Evolutionary conservation across 2,329 filamentous ascomycete genomes (phyloP).

Genomic region (Mycosphaerella sp.): DNA sequence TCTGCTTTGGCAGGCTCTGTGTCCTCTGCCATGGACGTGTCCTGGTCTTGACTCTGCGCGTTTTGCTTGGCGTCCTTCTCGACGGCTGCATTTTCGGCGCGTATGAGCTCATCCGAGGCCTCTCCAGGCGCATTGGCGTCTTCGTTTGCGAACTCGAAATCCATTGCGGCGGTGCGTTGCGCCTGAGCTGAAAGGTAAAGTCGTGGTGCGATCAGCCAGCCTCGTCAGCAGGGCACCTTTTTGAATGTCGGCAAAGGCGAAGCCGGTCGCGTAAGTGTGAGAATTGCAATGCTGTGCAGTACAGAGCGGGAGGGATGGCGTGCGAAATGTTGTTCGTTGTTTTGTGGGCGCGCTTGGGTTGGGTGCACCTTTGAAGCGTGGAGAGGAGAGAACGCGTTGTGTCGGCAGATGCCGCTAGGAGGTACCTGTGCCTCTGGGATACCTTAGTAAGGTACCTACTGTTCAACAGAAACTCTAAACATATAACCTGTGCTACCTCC

Average conservation of each 20-base stretch:
- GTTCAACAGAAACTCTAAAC: not conserved
- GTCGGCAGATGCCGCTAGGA: not conserved
- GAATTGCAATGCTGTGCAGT: not conserved
- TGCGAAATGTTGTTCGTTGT: not conserved
- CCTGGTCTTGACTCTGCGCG: constrained; percentile 24
- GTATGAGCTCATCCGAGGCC: constrained; percentile 33
- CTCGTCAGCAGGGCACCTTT: not conserved
- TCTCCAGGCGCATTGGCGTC: constrained; percentile 29
- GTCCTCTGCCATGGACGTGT: constrained; percentile 34
- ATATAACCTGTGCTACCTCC: not conserved
- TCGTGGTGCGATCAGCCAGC: not conserved
- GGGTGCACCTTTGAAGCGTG: not conserved
- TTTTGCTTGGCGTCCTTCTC: constrained; percentile 25
- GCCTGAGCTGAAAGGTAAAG: not conserved
- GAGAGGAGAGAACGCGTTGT: not conserved
- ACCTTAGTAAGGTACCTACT: not conserved
- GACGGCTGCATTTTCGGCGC: constrained; percentile 31
- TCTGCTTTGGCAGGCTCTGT: constrained; percentile 21
- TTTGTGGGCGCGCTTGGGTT: not conserved
- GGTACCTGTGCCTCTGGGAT: not conserved
- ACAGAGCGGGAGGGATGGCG: not conserved
- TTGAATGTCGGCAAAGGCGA: not conserved
- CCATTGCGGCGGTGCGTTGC: constrained; percentile 8
- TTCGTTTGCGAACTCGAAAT: constrained; percentile 29
- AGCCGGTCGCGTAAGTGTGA: not conserved